Conservation (phyloP, 2,329 filamentous ascomycete species). For the Microdochium trichocladiopsis region DNA sequence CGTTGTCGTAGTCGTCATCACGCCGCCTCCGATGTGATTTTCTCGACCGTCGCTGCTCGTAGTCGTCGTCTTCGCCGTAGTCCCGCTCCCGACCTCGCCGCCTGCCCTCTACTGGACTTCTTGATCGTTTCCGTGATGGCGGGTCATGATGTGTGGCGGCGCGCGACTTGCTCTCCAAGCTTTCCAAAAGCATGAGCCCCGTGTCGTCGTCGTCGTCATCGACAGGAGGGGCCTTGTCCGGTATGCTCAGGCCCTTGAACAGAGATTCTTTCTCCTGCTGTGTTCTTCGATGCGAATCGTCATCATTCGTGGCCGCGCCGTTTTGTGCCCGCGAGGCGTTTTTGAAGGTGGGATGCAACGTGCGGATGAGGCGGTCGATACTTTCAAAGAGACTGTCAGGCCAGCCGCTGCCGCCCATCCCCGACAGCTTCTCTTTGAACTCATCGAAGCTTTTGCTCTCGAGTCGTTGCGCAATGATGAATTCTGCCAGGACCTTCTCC, state of each 20-base stretch:
- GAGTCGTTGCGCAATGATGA: constrained; percentile 84
- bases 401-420: constrained; percentile 73
- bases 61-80: constrained; percentile 17
- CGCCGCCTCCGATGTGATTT: constrained; percentile 39
- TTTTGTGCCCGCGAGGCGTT: constrained; percentile 26
- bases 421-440: constrained; percentile 70
- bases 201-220: constrained; percentile 79
- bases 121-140: background rate
- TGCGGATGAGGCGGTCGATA: constrained; percentile 79
- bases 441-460: constrained; percentile 63
- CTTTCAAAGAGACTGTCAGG: constrained; percentile 83
- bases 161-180: constrained; percentile 61
- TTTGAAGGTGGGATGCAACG: constrained; percentile 89
- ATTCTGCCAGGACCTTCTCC: constrained; percentile 94
- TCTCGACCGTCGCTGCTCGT: constrained; percentile 24
- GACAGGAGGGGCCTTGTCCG: constrained; percentile 56
- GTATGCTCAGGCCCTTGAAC: constrained; percentile 85
- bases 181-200: constrained; percentile 78
- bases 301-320: constrained; percentile 23
- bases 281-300: constrained; percentile 31
- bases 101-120: background rate
- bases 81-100: background rate
- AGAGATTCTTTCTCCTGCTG: constrained; percentile 71
- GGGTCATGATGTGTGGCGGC: constrained; percentile 12
- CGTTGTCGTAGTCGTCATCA: constrained; percentile 32